Evolutionary conservation across 306 rosid species (phyloP).

Genomic region (Inga leiocalycina): DNA sequence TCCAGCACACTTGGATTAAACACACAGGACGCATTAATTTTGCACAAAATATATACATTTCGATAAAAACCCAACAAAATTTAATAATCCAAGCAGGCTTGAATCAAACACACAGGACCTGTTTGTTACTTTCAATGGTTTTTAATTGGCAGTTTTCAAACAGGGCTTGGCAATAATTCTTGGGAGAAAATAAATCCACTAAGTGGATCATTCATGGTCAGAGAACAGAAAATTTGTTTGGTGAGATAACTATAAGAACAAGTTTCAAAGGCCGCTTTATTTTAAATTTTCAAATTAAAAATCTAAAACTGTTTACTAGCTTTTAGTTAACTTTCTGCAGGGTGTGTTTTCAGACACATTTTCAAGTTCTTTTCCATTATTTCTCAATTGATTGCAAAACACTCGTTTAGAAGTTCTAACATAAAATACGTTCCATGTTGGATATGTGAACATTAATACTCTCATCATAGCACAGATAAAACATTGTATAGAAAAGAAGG

Average conservation of each 20-base stretch:
- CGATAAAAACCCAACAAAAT: constrained; percentile 17
- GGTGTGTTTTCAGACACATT: background rate
- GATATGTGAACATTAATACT: background rate
- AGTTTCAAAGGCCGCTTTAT: background rate
- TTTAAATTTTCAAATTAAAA: background rate
- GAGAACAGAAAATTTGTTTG: background rate
- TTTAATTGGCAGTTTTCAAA: background rate
- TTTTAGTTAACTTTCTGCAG: background rate
- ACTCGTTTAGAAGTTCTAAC: background rate
- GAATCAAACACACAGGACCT: background rate
- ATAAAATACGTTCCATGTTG: background rate
- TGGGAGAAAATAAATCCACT: background rate
- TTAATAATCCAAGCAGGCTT: background rate
- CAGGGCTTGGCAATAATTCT: background rate
- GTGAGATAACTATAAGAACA: background rate
- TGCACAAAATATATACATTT: constrained; percentile 9
- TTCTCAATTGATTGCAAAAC: background rate
- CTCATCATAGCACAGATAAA: background rate
- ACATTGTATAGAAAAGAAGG: background rate
- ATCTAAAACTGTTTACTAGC: background rate
- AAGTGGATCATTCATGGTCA: background rate
- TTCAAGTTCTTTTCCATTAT: background rate
- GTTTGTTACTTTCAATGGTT: background rate
- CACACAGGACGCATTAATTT: background rate
- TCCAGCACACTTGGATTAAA: background rate